Conservation (phyloP, 2,329 filamentous ascomycete genomes). For the Xylariales sp. region DNA sequence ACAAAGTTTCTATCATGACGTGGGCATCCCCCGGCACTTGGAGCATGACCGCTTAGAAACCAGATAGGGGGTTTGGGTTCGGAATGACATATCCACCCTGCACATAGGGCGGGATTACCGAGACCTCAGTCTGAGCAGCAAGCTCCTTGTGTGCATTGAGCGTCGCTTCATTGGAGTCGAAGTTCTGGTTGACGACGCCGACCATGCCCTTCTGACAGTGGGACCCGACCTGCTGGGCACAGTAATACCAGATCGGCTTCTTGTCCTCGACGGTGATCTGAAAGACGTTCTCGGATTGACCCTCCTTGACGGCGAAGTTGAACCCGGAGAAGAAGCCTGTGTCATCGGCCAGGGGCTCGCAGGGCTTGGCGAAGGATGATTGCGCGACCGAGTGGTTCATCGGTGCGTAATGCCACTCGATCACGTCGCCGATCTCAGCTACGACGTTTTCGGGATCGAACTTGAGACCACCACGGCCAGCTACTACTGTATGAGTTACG, state of each 20-base stretch:
- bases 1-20: too few relatives aligned
- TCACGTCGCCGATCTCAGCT: conserved; percentile 42
- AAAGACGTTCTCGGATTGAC: conserved; percentile 6
- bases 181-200: conserved; percentile 15
- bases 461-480: conserved; percentile 37
- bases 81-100: conserved; percentile 26
- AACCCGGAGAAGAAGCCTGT: conserved; percentile 11
- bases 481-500: conserved; percentile 42
- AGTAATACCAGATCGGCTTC: conserved; percentile 11
- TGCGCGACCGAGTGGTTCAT: conserved; percentile 45
- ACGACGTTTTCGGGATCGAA: conserved; percentile 48
- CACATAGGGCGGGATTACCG: conserved; percentile 26
- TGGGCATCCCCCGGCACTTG: too few relatives aligned
- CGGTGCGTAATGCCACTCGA: conserved; percentile 53
- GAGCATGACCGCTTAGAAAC: too few relatives aligned
- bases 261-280: conserved; percentile 8
- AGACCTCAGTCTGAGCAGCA: conserved; percentile 27
- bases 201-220: conserved; percentile 12
- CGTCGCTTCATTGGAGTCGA: conserved; percentile 32
- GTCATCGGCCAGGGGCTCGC: conserved; percentile 17
- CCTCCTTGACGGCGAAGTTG: conserved; percentile 5
- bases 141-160: conserved; percentile 32
- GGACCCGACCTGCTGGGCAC: conserved; percentile 15
- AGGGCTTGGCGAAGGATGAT: conserved; percentile 36
- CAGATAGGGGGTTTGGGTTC: conserved; percentile 4